phyloP scores from a whole-genome alignment of 768 basidiomycete genomes.

The Polyporus arcularius region DNA sequence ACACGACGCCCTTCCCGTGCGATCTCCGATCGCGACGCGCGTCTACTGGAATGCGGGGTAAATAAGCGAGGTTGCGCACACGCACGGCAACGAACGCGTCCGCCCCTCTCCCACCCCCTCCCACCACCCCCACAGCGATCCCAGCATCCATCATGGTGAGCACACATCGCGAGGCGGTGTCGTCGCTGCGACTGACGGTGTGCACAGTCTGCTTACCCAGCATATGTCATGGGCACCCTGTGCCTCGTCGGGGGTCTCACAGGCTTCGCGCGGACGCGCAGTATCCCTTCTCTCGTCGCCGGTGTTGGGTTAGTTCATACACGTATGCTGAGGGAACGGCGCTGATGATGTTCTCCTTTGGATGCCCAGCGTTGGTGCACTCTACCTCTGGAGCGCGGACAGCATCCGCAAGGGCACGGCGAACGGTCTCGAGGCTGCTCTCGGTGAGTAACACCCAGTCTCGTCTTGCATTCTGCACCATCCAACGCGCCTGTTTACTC shows the following conservation, averaged over 20 bases:
- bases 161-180: neutral
- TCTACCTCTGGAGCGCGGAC: constrained; percentile 81
- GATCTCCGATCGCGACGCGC: constrained; percentile 15
- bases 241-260: constrained; percentile 78
- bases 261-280: constrained; percentile 71
- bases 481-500: neutral
- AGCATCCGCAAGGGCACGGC: constrained; percentile 70
- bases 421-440: constrained; percentile 77
- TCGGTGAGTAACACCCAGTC: constrained; percentile 48
- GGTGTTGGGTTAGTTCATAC: constrained; percentile 62
- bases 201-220: constrained; percentile 75
- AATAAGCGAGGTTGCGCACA: constrained; percentile 12
- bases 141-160: constrained; percentile 9
- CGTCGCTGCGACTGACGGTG: neutral
- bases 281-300: constrained; percentile 81
- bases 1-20: neutral
- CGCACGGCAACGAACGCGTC: constrained; percentile 4
- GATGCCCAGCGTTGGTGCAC: constrained; percentile 64
- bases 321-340: too few relatives aligned
- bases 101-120: constrained; percentile 11
- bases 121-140: constrained; percentile 12
- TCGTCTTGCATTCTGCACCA: neutral
- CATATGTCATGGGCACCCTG: constrained; percentile 73
- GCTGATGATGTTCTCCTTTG: neutral
- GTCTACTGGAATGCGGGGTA: constrained; percentile 16